Base-by-base conservation (phyloP, 2,329 filamentous ascomycete species). In the Ceratocystis albifundus region DNA sequence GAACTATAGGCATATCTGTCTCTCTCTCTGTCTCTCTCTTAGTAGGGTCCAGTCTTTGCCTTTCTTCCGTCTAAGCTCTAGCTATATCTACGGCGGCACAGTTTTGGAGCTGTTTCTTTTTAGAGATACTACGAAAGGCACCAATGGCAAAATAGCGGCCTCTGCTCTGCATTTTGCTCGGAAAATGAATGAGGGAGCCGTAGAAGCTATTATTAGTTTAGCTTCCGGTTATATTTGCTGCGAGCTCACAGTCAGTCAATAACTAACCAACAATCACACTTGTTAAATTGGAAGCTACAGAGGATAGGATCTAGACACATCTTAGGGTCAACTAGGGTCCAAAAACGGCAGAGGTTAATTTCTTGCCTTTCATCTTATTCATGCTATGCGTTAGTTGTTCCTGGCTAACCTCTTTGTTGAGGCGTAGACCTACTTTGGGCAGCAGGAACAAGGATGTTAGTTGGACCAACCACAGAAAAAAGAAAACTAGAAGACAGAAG, bases 381-480 rank as follows among this genome's bases (percentile, higher is more conserved):
- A 30, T 62, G 22, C n/a, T 59, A 20, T 59, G 4, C 25, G 28
- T 30, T 36, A 32, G 55, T 32, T 59, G 55, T 59, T 59, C 55
- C 55, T 59, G 25, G 55, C 28, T 20, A 59, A 36, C 25, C 55
- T 25, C 32, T n/a, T 36, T 30, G 17, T 36, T 59, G 55, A 36
- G 55, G 55, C 55, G 17, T 59, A 59, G 53, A 17, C 30, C 30
- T 55, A 25, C 7, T 28, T 55, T 55, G 50, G 22, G 12, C 50
- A 36, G 28, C 28, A 36, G 55, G 55, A 59, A 59, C 55, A 36
- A 59, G 30, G 28, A 8, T 32, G n/a, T 59, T 59, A 53, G 48
- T 15, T 57, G 12, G 5, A 7, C 53, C 25, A 48, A 22, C 20
- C 5, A 48, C 46, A 48, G 46, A 4, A 48, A 17, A 48, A 20